Evolutionary conservation across 148 eudicot species (phyloP).

Genomic region (Chenopodium quinoa): DNA sequence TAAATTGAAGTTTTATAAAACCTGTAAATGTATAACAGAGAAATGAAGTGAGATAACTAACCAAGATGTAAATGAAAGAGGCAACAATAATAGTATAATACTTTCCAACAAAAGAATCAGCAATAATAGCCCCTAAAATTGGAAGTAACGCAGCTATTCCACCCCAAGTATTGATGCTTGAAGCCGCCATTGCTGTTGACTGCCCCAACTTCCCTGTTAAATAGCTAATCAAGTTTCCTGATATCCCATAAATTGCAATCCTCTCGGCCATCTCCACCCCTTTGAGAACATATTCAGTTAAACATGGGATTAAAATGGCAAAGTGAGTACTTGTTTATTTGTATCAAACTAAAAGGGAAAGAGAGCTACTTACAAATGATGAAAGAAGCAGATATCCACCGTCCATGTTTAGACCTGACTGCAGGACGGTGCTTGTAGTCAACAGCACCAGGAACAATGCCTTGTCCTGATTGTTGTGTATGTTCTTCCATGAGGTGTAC

Average conservation of each 20-base stretch:
- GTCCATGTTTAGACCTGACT: constrained; percentile 43
- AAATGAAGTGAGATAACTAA: constrained; percentile 11
- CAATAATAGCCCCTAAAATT: constrained; percentile 39
- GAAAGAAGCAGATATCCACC: constrained; percentile 58
- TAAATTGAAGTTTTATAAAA: no score
- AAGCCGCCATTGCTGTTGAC: constrained; percentile 48
- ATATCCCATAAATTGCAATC: constrained; percentile 32
- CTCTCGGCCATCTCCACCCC: constrained; percentile 32
- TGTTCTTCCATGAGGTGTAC: no score
- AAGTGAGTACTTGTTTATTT: no score
- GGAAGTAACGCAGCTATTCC: constrained; percentile 38
- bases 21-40: no score
- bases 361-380: constrained; percentile 45
- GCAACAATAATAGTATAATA: constrained; percentile 34
- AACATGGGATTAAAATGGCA: no score
- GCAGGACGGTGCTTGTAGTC: constrained; percentile 48
- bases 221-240: constrained; percentile 15
- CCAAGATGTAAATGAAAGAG: constrained; percentile 42
- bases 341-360: no score
- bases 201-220: constrained; percentile 27
- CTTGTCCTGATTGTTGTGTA: background rate
- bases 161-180: constrained; percentile 40
- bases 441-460: constrained; percentile 24
- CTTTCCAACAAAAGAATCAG: constrained; percentile 45
- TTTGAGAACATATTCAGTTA: no score